Evolutionary conservation across 257 asterid species (phyloP).

Genomic region (Solanum raphanifolium): DNA sequence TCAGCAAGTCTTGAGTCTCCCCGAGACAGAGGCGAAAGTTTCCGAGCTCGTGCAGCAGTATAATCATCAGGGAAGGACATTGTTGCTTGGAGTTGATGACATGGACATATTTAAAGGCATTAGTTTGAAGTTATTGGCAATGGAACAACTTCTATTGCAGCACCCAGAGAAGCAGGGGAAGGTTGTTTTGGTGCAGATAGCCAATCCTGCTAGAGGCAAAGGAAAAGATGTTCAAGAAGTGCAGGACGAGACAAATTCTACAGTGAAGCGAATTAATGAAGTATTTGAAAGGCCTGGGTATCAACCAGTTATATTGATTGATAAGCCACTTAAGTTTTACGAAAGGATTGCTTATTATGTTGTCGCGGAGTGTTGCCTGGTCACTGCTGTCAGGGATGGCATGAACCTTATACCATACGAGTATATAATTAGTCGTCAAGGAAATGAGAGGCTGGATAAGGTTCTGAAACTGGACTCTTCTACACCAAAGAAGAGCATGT

Average conservation of each 20-base stretch:
- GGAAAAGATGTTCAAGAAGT: conserved; percentile 88
- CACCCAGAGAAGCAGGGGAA: conserved; percentile 87
- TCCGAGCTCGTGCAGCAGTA: conserved; percentile 49
- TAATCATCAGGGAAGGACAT: conserved; percentile 43
- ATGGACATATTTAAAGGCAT: conserved; percentile 91
- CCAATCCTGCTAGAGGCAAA: conserved; percentile 79
- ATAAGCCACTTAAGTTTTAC: conserved; percentile 56
- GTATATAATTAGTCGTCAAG: conserved; percentile 70
- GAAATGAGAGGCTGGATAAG: conserved; percentile 50
- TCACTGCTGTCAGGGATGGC: conserved; percentile 89
- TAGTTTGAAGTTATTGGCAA: conserved; percentile 69
- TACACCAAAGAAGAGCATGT: conserved; percentile 58
- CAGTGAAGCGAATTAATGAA: conserved; percentile 69
- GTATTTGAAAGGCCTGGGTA: conserved; percentile 66
- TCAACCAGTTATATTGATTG: conserved; percentile 62
- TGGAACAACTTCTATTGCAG: conserved; percentile 70
- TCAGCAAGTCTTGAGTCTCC: conserved; percentile 55
- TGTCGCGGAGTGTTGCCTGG: conserved; percentile 77
- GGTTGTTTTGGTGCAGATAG: conserved; percentile 80
- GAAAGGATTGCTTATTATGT: conserved; percentile 77
- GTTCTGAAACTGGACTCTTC: conserved; percentile 35
- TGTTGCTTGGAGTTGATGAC: conserved; percentile 83
- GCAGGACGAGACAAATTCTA: conserved; percentile 56
- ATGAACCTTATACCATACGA: conserved; percentile 91
- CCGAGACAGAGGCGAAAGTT: conserved; percentile 55